Base-by-base conservation (phyloP, 306 rosid genomes). In the Boehmeria nivea region DNA sequence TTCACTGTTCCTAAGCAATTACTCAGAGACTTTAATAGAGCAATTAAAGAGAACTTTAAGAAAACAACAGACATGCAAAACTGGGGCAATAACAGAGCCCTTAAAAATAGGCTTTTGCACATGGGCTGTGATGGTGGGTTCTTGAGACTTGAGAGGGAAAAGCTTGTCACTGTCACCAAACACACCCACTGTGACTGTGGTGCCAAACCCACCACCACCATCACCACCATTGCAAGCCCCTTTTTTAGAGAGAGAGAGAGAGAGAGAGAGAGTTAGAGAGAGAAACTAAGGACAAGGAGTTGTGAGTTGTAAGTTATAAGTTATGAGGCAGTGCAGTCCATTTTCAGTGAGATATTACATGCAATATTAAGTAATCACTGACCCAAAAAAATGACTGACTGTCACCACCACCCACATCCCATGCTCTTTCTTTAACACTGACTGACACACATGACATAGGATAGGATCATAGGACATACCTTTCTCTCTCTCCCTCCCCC, bases 101-200 rank as follows among this genome's bases (percentile, higher is more conserved):
- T 71, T 48, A 46, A 77, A 81, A 23, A 0, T 65, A 74, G 95
- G 89, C 83, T 81, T 89, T 89, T 27, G 89, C 96, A 89, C 97
- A 83, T 89, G 97, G 8, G 8, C 5, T 31, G 36, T 31, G 9
- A 4, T 31, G 36, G 5, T 3, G 80, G 55, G 50, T 59, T 60
- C 74, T 69, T 64, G 55, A 55, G 74, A 51, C 45, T 21, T 45
- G 50, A 17, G 11, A 5, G 3, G 44, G 60, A 63, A 59, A 72
- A 65, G 62, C 38, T 65, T 72, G 84, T 68, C 86, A 72, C 67
- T 75, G 50, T 83, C 76, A 70, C 73, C 81, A 71, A 54, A 69
- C 61, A 64, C 81, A 48, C 54, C 51, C 25, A 77, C 76, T 61
- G 65, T 78, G 66, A 28, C 15, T 6, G 13, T 40, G 44, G n/a